phyloP scores from a whole-genome alignment of 257 asterid genomes.

The Rauvolfia tetraphylla region DNA sequence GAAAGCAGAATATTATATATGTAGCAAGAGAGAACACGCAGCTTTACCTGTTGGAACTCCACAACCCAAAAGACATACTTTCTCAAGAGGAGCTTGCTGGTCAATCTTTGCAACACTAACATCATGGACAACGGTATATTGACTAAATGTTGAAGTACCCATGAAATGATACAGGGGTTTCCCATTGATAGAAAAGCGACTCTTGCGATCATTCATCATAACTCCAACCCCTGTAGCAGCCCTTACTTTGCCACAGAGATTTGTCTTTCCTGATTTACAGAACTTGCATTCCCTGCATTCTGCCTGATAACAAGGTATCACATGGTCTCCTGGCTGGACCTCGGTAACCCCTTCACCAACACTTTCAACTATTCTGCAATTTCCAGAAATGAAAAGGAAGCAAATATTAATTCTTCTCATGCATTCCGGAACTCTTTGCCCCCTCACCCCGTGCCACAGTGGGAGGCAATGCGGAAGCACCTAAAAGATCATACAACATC shows the following conservation, averaged over 20 bases:
- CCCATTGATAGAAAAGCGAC: slow-evolving; percentile 86
- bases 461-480: background rate
- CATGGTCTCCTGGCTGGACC: slow-evolving; percentile 92
- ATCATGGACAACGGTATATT: slow-evolving; percentile 91
- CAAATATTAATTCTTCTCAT: background rate
- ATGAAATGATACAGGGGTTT: slow-evolving; percentile 90
- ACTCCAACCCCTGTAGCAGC: slow-evolving; percentile 96
- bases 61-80: slow-evolving; percentile 93
- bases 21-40: background rate
- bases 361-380: slow-evolving; percentile 72
- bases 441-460: background rate
- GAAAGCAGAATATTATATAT: background rate
- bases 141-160: slow-evolving; percentile 99
- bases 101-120: slow-evolving; percentile 94
- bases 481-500: background rate
- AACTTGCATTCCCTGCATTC: slow-evolving; percentile 96
- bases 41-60: slow-evolving; percentile 94
- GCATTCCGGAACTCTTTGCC: background rate
- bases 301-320: slow-evolving; percentile 98
- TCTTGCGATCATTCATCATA: slow-evolving; percentile 81
- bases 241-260: slow-evolving; percentile 94
- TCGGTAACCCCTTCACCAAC: slow-evolving; percentile 96
- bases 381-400: slow-evolving; percentile 6
- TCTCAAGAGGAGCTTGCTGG: slow-evolving; percentile 81
- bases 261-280: slow-evolving; percentile 94